Evolutionary conservation across 176 grass and related monocot species (phyloP).

Genomic region (Eleusine indica): DNA sequence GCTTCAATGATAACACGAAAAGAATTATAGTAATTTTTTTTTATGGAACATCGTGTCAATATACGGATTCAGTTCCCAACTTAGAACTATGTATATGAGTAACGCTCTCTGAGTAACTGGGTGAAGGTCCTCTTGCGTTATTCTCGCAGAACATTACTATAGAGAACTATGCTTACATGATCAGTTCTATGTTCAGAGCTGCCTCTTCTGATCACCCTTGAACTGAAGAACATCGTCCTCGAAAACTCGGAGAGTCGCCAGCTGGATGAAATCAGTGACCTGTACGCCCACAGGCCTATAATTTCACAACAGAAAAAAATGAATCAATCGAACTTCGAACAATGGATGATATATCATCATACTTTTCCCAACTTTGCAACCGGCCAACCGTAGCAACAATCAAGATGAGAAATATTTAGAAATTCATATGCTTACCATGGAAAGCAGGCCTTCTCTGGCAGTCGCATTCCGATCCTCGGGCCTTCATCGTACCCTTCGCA

Average conservation of each 20-base stretch:
- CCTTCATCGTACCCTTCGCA: conserved; percentile 95
- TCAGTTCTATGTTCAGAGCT: conserved; percentile 36
- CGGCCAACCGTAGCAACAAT: neutral
- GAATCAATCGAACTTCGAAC: neutral
- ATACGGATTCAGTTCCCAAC: neutral
- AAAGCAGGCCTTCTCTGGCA: conserved; percentile 55
- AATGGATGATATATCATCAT: neutral
- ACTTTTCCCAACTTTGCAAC: neutral
- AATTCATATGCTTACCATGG: conserved; percentile 43
- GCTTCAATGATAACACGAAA: neutral
- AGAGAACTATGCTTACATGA: conserved; percentile 18
- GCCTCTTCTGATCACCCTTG: conserved; percentile 39
- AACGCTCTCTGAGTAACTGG: neutral
- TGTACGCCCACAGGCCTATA: conserved; percentile 41
- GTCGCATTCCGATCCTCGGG: conserved; percentile 46
- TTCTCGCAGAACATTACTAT: conserved; percentile 8
- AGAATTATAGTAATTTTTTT: neutral
- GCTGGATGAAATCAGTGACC: conserved; percentile 58
- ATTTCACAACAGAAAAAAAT: neutral
- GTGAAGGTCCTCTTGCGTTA: conserved; percentile 8
- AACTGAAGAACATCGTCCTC: conserved; percentile 55
- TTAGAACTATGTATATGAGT: neutral
- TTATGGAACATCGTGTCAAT: neutral
- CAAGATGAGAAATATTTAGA: neutral
- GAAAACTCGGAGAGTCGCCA: conserved; percentile 48